phyloP scores from a whole-genome alignment of 2,329 filamentous ascomycete genomes.

The Arthrocladium fulminans region DNA sequence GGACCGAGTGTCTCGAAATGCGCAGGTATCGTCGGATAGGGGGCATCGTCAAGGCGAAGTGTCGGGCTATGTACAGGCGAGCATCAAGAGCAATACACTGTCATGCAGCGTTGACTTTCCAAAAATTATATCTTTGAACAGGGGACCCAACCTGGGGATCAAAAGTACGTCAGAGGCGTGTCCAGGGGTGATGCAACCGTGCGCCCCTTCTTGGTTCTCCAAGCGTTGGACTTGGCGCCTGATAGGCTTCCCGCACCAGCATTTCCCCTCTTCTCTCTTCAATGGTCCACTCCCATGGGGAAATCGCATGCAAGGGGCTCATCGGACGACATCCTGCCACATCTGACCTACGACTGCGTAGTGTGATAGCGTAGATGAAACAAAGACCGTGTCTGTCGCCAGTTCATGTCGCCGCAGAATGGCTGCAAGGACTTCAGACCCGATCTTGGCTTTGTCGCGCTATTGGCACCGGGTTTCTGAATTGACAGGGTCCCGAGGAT shows the following conservation, averaged over 20 bases:
- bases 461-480: not conserved
- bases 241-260: no score
- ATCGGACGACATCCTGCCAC: no score
- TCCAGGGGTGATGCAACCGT: no score
- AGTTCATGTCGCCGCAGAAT: not conserved
- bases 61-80: not conserved
- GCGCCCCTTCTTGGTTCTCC: no score
- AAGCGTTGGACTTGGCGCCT: no score
- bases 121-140: no score
- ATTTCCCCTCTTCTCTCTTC: no score
- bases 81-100: not conserved
- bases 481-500: not conserved
- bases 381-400: not conserved
- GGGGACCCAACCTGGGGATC: no score
- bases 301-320: no score
- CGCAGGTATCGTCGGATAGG: slow-evolving; percentile 56
- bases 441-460: slow-evolving; percentile 5
- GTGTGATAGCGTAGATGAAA: not conserved
- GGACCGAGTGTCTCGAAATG: slow-evolving; percentile 83
- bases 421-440: not conserved
- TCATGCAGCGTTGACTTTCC: no score
- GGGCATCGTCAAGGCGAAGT: slow-evolving; percentile 13
- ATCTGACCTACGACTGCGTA: not conserved
- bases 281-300: no score
- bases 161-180: no score